Evolutionary conservation across 306 rosid species (phyloP), one percentile per base, ranked within the genome.

Genomic region (Prunus armeniaca): DNA sequence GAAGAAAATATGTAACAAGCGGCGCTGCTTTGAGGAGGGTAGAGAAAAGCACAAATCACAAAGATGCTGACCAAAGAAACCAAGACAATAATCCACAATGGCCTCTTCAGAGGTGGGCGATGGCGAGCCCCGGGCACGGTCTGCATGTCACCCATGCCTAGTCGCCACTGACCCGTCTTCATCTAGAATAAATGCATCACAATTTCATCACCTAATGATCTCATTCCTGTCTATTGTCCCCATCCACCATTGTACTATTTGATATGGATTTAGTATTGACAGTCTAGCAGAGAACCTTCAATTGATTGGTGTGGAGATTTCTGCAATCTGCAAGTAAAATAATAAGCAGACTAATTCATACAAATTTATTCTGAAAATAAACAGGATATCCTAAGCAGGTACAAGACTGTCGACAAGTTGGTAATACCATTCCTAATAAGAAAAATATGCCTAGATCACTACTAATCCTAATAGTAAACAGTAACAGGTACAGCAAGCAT

Each of bases 51-150:
- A 81, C 88, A 86, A 4, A 96, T 83, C 72, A 96, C 84, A 77
- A 96, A 93, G 50, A 89, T 75, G 11, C 91, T 88, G 47, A 96
- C 96, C 83, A 96, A 83, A 25, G 93, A 88, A 74, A 96, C 90
- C 90, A 96, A 81, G 74, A 93, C 81, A 76, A 96, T 91, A 67
- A 96, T 93, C 99, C 99, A 96, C 80, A 86, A 45, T 1, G 98
- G 99, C 77, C 87, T 88, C 93, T 82, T 96, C 75, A 93, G 38
- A 27, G 81, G 94, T 57, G 96, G 85, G 60, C 99, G 98, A 57
- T 90, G 93, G 76, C 99, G 99, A 77, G 91, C 69, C 54, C 97
- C 97, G 15, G 93, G 85, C 83, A 89, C 78, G 79, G 83, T 80
- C 81, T 87, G 93, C 93, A 92, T 72, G 75, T 91, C 98, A 51